These are phyloP conservation scores for Zymoseptoria brevis DNA, from an alignment of 2,329 filamentous ascomycete species.

Conservation along the genomic window DNA sequence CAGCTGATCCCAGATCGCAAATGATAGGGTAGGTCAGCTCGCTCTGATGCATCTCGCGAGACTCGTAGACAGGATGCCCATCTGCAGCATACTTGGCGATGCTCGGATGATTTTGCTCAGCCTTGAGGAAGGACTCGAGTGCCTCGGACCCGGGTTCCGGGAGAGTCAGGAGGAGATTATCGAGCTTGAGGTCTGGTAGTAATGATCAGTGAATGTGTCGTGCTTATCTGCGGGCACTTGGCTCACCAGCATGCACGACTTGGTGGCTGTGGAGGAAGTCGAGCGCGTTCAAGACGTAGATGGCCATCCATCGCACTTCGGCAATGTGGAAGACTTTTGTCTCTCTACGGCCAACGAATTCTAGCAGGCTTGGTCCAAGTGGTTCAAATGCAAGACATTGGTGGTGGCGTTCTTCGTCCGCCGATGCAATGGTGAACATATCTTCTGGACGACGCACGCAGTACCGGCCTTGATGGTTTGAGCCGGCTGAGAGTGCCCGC, in stretches of 20 bases:
- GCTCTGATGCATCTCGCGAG: background rate
- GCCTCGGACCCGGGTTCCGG: too few species aligned
- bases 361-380: slow-evolving; percentile 12
- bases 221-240: too few species aligned
- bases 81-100: background rate
- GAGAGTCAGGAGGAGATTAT: slow-evolving; percentile 29
- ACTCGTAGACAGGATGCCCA: background rate
- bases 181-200: slow-evolving; percentile 29
- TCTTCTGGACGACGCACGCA: slow-evolving; percentile 22
- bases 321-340: slow-evolving; percentile 12
- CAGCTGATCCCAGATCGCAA: slow-evolving; percentile 18
- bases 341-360: slow-evolving; percentile 5
- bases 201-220: too few species aligned
- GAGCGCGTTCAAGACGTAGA: slow-evolving; percentile 8
- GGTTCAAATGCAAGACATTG: slow-evolving; percentile 22
- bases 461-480: background rate
- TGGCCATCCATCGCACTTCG: slow-evolving; percentile 16
- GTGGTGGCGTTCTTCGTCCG: slow-evolving; percentile 9
- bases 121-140: too few species aligned
- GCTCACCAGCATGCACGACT: slow-evolving; percentile 19
- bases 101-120: too few species aligned
- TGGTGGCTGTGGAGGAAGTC: slow-evolving; percentile 17
- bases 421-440: slow-evolving; percentile 16
- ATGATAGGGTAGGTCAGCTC: background rate
- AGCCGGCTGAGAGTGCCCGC: too few species aligned